phyloP scores from a whole-genome alignment of 495 filamentous ascomycete genomes.

The Penicillium soppii region DNA sequence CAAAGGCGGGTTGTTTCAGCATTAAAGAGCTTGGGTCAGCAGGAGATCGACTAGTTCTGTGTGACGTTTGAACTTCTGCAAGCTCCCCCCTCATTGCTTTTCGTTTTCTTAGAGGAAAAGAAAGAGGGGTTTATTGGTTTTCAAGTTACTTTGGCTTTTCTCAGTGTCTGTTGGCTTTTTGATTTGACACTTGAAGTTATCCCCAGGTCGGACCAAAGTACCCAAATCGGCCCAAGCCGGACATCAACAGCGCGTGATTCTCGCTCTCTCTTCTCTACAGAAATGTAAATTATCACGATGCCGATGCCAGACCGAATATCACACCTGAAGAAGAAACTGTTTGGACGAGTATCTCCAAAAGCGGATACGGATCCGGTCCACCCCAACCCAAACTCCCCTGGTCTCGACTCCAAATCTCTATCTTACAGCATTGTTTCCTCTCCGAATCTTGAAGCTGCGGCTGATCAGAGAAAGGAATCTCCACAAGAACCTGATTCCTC shows the following conservation, averaged over 20 bases:
- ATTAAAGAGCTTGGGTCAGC: too few species aligned
- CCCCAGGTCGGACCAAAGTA: too few species aligned
- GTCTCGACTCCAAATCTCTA: slow-evolving; percentile 22
- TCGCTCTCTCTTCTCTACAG: neutral
- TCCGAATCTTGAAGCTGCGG: slow-evolving; percentile 8
- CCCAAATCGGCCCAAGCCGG: neutral
- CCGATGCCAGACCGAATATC: slow-evolving; percentile 39
- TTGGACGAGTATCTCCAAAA: slow-evolving; percentile 42
- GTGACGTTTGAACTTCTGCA: too few species aligned
- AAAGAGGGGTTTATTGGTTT: too few species aligned
- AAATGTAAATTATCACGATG: too few species aligned
- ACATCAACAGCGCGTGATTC: neutral
- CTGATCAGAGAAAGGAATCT: slow-evolving; percentile 7
- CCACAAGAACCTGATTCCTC: slow-evolving; percentile 9
- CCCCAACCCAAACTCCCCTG: slow-evolving; percentile 25
- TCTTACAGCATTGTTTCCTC: slow-evolving; percentile 25
- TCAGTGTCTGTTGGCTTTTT: too few species aligned
- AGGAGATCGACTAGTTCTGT: too few species aligned
- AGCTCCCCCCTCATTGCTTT: too few species aligned
- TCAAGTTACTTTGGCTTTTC: too few species aligned
- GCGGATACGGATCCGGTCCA: slow-evolving; percentile 31
- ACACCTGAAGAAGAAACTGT: slow-evolving; percentile 38
- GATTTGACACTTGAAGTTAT: too few species aligned
- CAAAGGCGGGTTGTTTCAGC: too few species aligned
- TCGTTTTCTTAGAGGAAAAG: too few species aligned